Conservation (phyloP, 2,329 filamentous ascomycete species). For the Colletotrichum spinosum region DNA sequence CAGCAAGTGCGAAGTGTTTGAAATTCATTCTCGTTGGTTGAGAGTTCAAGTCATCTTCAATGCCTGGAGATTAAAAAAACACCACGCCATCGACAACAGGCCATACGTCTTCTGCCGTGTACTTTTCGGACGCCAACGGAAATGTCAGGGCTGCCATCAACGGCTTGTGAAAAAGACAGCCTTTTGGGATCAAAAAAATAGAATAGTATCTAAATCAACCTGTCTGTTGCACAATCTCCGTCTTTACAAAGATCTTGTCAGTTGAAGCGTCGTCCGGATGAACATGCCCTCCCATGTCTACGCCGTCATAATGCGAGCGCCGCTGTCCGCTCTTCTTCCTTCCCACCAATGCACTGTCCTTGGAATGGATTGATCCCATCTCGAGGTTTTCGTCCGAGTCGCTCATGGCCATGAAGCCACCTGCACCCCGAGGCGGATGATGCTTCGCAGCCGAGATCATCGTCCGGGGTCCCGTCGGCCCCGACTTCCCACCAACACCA, state of each 20-base stretch:
- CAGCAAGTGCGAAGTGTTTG: no score
- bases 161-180: no score
- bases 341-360: background rate
- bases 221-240: conserved; percentile 15
- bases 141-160: no score
- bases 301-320: background rate
- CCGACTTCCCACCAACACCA: background rate
- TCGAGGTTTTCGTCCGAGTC: conserved; percentile 38
- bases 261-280: conserved; percentile 2
- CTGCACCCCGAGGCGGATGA: conserved; percentile 7
- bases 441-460: conserved; percentile 16
- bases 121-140: no score
- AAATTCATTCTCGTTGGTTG: no score
- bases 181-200: no score
- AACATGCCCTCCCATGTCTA: background rate
- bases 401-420: conserved; percentile 34
- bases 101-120: no score
- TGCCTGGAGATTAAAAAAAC: no score
- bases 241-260: conserved; percentile 12
- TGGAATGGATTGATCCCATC: conserved; percentile 7
- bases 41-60: no score
- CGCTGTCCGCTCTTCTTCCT: background rate
- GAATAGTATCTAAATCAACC: background rate
- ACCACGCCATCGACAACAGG: no score
- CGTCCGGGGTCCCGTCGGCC: conserved; percentile 2